Base-by-base conservation (phyloP, 805 yeast genomes). In the Lipomyces spencermartinsiae region DNA sequence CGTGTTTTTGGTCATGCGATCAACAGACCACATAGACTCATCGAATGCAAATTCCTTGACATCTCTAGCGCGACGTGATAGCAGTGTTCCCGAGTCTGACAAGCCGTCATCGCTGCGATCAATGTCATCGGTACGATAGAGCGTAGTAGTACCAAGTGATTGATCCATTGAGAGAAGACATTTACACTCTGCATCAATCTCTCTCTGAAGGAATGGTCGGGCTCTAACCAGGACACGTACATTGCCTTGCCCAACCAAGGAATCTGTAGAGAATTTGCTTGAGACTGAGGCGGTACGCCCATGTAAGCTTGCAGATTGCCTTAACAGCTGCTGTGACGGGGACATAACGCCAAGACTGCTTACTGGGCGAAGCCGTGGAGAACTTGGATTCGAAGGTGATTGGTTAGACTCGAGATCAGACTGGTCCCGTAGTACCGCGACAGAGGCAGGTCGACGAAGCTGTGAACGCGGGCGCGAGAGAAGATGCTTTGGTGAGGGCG, bases 1-100 rank as follows among this genome's bases (percentile, higher is more conserved):
- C 22, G 49, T 8, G 1, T 75, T 65, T 25, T 78, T 76, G 0
- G 71, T 33, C 0, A 67, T 31, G 2, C 61, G 31, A 61, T 81
- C 79, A 59, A 77, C 79, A 1, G 88, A 85, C 84, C 86, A 83
- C 31, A 87, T 71, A 2, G 84, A 80, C 31, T 80, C 81, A 68
- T 86, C 86, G 71, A 85, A 86, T 65, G 73, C 76, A 83, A 86
- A 53, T 66, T 65, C 71, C 76, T 82, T 62, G 4, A 78, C 68
- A 12, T 68, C 73, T 31, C 70, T 68, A 0, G 16, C 4, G 14
- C 64, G 62, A 4, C 56, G 33, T 9, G 78, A 77, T 67, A 72
- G 14, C 25, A 46, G 56, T 7, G 16, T 19, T 2, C 59, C 60
- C 2, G 7, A 25, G 10, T 55, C 63, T 7, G 19, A 25, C 8